Conservation (phyloP, 345 rosid species). For the Rhizophora apiculata region DNA sequence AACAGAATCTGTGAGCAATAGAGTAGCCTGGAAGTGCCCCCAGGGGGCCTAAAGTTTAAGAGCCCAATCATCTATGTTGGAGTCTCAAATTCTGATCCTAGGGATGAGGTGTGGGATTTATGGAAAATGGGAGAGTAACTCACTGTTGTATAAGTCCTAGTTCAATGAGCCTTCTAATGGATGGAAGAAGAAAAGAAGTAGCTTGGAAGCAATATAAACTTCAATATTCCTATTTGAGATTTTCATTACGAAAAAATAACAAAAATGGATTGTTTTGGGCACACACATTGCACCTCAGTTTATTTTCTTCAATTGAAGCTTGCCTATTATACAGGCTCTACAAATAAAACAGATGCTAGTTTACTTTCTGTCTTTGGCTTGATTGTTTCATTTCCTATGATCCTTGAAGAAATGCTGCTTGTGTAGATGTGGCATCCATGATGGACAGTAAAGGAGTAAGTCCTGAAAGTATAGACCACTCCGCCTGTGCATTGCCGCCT, state of each 20-base stretch:
- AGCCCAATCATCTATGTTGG: too few species aligned
- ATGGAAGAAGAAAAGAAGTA: neutral
- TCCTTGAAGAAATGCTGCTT: constrained; percentile 31
- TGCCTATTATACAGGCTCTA: neutral
- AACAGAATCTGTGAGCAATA: neutral
- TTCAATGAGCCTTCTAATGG: too few species aligned
- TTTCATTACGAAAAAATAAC: too few species aligned
- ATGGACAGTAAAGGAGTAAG: constrained; percentile 35
- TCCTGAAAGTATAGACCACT: constrained; percentile 30
- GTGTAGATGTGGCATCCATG: constrained; percentile 20
- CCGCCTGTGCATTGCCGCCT: constrained; percentile 36
- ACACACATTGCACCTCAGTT: too few species aligned
- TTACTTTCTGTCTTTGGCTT: constrained; percentile 5
- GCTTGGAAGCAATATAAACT: neutral
- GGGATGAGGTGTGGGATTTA: too few species aligned
- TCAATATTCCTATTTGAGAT: neutral
- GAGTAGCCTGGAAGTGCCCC: neutral
- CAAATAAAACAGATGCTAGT: neutral
- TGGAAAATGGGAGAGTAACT: too few species aligned
- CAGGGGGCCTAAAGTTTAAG: too few species aligned
- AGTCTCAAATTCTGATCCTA: too few species aligned
- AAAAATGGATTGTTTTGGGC: too few species aligned
- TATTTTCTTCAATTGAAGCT: neutral
- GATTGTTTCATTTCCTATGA: constrained; percentile 18
- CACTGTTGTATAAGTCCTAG: too few species aligned